Evolutionary conservation across 495 filamentous ascomycete genomes (phyloP), one percentile per base, ranked within the genome.

Genomic region (Hypoxylon crocopeplum): DNA sequence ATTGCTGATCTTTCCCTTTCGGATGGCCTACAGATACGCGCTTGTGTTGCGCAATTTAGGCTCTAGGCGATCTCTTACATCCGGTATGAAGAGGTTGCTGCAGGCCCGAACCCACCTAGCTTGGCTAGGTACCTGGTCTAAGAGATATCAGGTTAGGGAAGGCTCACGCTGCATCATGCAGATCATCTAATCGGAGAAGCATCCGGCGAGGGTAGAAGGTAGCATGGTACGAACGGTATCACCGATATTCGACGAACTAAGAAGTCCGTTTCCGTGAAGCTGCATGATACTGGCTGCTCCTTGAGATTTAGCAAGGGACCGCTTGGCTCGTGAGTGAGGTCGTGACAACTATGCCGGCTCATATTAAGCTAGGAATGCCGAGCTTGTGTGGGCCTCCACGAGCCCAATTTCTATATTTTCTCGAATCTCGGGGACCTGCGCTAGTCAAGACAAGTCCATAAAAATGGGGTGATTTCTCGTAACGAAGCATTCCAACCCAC

Each of bases 401-500:
- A 30, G 39, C 40, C 46, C 38, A 49, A 34, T 56, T 55, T 51
- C 55, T 59, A 59, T 53, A 39, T 29, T 48, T 58, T 52, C 44
- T 66, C 52, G 56, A 66, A 57, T 60, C 62, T 66, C 56, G 56
- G 62, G 62, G 52, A 60, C 56, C 56, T 61, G 62, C 62, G 19
- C 56, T 66, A 66, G 62, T 49, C 44, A 40, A n/a, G 32, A 19
- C 7, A 48, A 56, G 19, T 47, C 62, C 56, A 50, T 57, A 66
- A 52, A 56, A 61, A 66, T 66, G 62, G 62, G 56, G 62, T 66
- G 62, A 66, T 61, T 56, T 61, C 47, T 50, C 32, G 48, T 49
- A 33, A 38, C 44, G 38, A 48, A 53, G 33, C 29, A 29, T 19
- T 19, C 36, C 39, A 59, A 47, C 2, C 30, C 15, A 24, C 30